Evolutionary conservation across 352 stramenopile genomes (phyloP), one percentile per base, ranked within the genome.

Genomic region (Phytophthora vignae): DNA sequence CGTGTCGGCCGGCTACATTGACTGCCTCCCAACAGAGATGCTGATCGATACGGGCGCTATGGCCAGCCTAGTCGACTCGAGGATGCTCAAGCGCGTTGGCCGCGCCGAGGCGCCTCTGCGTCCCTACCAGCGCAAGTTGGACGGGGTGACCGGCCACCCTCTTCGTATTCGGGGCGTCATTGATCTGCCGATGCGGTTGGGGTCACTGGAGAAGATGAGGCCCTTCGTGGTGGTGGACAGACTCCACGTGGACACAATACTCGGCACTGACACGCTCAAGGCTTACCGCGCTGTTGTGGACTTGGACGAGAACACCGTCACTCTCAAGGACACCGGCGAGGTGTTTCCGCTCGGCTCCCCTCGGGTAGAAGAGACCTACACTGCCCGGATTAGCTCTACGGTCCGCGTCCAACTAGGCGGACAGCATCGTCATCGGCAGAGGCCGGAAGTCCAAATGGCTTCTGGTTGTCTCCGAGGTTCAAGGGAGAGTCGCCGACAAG

Each of bases 31-130:
- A 0, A 29, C 55, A 0, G 15, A 69, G 2, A 38, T 69, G 21
- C 42, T 63, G 1, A 52, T 52, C 1, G 62, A 69, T 25, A 29
- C 60, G 2, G 60, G 60, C 4, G 60, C 49, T 10, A 14, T 67
- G 0, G 60, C 49, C 7, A 69, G 62, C 14, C 31, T 69, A 0
- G n/a, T 69, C 2, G 27, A 63, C 15, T 2, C 12, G 0, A 10
- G 19, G 1, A 15, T 69, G 9, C 27, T 69, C 8, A 55, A 38
- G 2, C 40, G 27, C 3, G 36, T 63, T 19, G 62, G 53, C 4
- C 22, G 38, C 7, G 38, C 42, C 3, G 7, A 49, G 0, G 54
- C 22, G 3, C n/a, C 40, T 0, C 14, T 69, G 2, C 10, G 54
- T 21, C 54, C 40, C 4, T 48, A 15, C 17, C 40, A 6, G 1